Conservation (phyloP, 2,329 filamentous ascomycete species). For the Lecanosticta acicola region DNA sequence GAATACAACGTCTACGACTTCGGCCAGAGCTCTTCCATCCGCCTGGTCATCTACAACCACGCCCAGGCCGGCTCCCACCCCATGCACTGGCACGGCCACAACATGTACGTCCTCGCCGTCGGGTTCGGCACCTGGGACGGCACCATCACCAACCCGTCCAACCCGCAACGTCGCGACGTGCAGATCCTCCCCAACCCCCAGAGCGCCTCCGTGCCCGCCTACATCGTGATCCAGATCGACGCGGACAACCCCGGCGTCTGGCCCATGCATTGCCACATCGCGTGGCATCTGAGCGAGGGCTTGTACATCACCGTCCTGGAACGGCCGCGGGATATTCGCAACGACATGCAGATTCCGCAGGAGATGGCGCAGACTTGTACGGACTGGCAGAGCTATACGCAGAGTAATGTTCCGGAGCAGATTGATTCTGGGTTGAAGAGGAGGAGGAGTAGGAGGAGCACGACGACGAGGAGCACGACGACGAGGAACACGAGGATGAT, state of each 20-base stretch:
- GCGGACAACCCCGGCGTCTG: constrained; percentile 47
- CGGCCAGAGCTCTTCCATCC: constrained; percentile 35
- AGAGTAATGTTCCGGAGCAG: constrained; percentile 26
- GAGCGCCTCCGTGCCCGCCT: constrained; percentile 23
- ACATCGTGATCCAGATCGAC: constrained; percentile 41
- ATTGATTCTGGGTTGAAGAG: constrained; percentile 31
- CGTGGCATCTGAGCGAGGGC: constrained; percentile 31
- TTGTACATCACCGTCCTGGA: constrained; percentile 32
- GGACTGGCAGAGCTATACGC: constrained; percentile 33
- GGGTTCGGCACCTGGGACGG: constrained; percentile 39
- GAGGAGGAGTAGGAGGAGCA: background rate
- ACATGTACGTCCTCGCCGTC: constrained; percentile 41
- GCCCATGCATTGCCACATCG: constrained; percentile 34
- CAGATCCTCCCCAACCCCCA: constrained; percentile 40
- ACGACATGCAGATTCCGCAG: constrained; percentile 25
- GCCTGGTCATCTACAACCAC: constrained; percentile 39
- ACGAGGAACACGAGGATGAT: too few relatives aligned
- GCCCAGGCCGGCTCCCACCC: constrained; percentile 43
- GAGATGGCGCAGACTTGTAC: constrained; percentile 31
- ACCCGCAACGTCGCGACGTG: constrained; percentile 50
- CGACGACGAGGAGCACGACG: too few relatives aligned
- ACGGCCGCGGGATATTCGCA: constrained; percentile 22
- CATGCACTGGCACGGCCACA: constrained; percentile 48
- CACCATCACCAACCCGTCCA: constrained; percentile 38
- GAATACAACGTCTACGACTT: constrained; percentile 40